phyloP scores from a whole-genome alignment of 2,329 filamentous ascomycete genomes.

The Sporothrix sp. region DNA sequence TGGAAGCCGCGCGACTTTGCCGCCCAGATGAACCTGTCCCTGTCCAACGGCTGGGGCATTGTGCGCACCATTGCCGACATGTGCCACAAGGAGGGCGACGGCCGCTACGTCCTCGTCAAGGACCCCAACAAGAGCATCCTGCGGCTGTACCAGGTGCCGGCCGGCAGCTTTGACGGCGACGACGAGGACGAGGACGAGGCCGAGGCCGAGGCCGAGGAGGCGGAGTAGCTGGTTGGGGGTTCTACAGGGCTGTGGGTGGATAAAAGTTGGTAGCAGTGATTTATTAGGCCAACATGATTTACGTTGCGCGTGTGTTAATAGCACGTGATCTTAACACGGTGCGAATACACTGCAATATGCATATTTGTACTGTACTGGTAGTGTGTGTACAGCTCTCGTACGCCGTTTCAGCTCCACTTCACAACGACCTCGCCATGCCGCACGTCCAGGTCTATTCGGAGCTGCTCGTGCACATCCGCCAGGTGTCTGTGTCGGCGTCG shows the following conservation, averaged over 20 bases:
- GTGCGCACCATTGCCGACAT: conserved; percentile 97
- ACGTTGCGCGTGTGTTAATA: too few relatives aligned
- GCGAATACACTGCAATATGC: background rate
- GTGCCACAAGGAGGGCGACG: conserved; percentile 66
- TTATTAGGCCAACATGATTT: too few relatives aligned
- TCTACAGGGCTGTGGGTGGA: background rate
- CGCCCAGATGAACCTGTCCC: conserved; percentile 92
- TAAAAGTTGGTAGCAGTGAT: background rate
- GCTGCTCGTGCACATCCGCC: conserved; percentile 53
- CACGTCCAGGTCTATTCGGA: conserved; percentile 47
- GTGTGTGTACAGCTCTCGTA: too few relatives aligned
- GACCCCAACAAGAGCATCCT: conserved; percentile 97
- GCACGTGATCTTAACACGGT: too few relatives aligned
- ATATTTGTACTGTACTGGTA: background rate
- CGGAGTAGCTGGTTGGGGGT: conserved; percentile 23
- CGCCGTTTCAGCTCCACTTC: background rate
- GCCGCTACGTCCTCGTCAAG: conserved; percentile 74
- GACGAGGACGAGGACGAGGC: conserved; percentile 59
- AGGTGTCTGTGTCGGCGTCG: conserved; percentile 49
- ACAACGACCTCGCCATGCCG: background rate
- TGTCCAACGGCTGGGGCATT: conserved; percentile 97
- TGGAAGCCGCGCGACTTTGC: conserved; percentile 98
- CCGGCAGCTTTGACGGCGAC: conserved; percentile 83
- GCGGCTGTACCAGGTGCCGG: conserved; percentile 82
- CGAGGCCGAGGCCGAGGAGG: conserved; percentile 36